Conservation (phyloP, 805 yeast genomes). For the Ogataea zsoltii region DNA sequence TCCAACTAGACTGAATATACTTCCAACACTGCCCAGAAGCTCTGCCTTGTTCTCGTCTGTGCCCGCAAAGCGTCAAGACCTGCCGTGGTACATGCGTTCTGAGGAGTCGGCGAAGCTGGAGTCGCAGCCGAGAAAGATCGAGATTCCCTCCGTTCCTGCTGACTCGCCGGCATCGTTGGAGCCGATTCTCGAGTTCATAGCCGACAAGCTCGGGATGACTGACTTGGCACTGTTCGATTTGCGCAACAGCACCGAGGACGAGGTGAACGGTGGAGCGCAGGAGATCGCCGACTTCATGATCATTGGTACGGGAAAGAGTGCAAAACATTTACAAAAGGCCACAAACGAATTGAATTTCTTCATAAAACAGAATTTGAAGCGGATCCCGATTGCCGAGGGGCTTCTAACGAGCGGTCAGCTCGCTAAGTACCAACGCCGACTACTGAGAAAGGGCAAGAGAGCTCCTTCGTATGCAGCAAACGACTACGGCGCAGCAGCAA, state of each 20-base stretch:
- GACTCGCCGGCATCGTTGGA: conserved; percentile 55
- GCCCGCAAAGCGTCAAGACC: conserved; percentile 2
- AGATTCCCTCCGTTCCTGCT: conserved; percentile 60
- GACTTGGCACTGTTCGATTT: conserved; percentile 68
- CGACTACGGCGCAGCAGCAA: conserved; percentile 57
- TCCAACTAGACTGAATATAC: no score
- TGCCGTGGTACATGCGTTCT: conserved; percentile 38
- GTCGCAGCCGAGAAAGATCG: conserved; percentile 27
- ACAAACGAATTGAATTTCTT: conserved; percentile 55
- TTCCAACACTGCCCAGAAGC: no score
- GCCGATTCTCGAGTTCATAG: conserved; percentile 47
- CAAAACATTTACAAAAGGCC: conserved; percentile 73
- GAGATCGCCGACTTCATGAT: conserved; percentile 52
- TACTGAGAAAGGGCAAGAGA: conserved; percentile 55
- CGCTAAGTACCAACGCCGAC: conserved; percentile 50
- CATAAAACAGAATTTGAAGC: conserved; percentile 53
- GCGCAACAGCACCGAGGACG: conserved; percentile 37
- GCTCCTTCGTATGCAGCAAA: conserved; percentile 53
- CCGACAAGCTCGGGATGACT: conserved; percentile 62
- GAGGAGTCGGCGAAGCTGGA: conserved; percentile 30
- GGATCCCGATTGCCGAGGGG: conserved; percentile 67
- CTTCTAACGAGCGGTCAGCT: conserved; percentile 58
- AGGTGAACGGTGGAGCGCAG: conserved; percentile 33
- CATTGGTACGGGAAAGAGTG: conserved; percentile 73
- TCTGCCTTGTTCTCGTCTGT: not conserved